Percentiles rank a stretch among this genome's conserved stretches.
Evolutionary conservation across 768 basidiomycete genomes (phyloP).

Genomic region (Pulveroboletus sp.): DNA sequence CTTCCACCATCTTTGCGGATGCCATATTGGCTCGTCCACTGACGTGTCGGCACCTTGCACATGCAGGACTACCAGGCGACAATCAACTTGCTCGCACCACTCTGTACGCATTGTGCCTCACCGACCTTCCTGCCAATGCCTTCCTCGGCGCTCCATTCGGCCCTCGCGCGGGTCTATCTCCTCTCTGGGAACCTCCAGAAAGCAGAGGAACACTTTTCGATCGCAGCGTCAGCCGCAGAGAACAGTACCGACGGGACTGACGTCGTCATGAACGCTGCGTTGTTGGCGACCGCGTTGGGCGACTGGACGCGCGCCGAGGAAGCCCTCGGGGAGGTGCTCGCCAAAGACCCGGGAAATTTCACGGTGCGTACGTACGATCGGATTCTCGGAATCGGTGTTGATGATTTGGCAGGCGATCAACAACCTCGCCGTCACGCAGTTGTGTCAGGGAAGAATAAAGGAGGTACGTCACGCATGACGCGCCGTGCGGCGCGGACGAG

Average conservation of each 20-base stretch:
- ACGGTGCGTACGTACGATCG: conserved; percentile 35
- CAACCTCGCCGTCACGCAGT: conserved; percentile 66
- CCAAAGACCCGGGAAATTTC: conserved; percentile 55
- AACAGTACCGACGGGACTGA: conserved; percentile 42
- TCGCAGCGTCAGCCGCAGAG: conserved; percentile 38
- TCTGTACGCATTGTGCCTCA: conserved; percentile 43
- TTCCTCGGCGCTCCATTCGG: conserved; percentile 59
- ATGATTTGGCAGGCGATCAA: conserved; percentile 55
- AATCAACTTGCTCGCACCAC: conserved; percentile 59
- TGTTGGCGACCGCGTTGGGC: conserved; percentile 65
- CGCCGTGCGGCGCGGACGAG: neutral
- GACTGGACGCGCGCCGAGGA: conserved; percentile 57
- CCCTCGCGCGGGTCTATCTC: conserved; percentile 70
- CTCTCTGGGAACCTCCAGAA: conserved; percentile 62
- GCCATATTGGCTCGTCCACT: neutral
- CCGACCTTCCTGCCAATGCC: conserved; percentile 17
- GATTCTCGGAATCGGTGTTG: neutral
- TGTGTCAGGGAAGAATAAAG: conserved; percentile 67
- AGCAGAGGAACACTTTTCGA: conserved; percentile 55
- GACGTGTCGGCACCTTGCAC: neutral
- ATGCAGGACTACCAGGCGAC: conserved; percentile 44
- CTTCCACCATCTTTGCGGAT: neutral
- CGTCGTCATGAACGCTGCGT: conserved; percentile 60
- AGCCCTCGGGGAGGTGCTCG: conserved; percentile 42
- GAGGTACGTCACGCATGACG: no score